Evolutionary conservation across 2,329 filamentous ascomycete species (phyloP).

Genomic region (Paecilomyces sp.): DNA sequence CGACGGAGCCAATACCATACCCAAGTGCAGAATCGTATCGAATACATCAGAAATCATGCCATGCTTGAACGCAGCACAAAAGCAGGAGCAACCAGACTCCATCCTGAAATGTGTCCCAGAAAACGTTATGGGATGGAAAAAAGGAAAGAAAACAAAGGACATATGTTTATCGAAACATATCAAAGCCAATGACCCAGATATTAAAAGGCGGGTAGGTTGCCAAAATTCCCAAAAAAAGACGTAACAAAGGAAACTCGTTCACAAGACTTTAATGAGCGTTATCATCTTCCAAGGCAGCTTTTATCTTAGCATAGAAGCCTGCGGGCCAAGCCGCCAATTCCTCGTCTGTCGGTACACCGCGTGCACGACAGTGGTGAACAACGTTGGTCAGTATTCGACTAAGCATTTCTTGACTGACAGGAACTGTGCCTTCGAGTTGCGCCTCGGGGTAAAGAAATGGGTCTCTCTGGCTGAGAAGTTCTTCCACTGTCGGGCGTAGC

Average conservation of each 20-base stretch:
- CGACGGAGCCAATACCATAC: not conserved
- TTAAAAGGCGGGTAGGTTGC: not conserved
- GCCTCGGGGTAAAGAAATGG: constrained; percentile 53
- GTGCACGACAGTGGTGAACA: constrained; percentile 52
- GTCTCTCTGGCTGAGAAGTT: constrained; percentile 50
- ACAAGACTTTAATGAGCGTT: constrained; percentile 8
- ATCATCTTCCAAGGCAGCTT: constrained; percentile 39
- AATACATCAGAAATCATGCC: not conserved
- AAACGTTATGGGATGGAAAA: not conserved
- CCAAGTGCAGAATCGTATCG: not conserved
- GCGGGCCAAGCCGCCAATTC: constrained; percentile 45
- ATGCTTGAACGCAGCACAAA: not conserved
- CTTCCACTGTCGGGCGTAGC: constrained; percentile 49
- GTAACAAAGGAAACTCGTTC: not conserved
- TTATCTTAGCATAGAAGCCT: constrained; percentile 42
- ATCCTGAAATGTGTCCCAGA: not conserved
- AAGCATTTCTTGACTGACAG: constrained; percentile 52
- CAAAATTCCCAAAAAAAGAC: not conserved
- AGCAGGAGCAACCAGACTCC: not conserved
- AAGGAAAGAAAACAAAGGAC: not conserved
- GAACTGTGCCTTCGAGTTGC: constrained; percentile 38
- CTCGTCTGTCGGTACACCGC: constrained; percentile 49
- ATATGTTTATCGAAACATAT: not conserved
- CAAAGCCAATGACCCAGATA: not conserved
- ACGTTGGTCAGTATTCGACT: constrained; percentile 54